Evolutionary conservation across 352 stramenopile species (phyloP).

Genomic region (Phytophthora tentaculata): DNA sequence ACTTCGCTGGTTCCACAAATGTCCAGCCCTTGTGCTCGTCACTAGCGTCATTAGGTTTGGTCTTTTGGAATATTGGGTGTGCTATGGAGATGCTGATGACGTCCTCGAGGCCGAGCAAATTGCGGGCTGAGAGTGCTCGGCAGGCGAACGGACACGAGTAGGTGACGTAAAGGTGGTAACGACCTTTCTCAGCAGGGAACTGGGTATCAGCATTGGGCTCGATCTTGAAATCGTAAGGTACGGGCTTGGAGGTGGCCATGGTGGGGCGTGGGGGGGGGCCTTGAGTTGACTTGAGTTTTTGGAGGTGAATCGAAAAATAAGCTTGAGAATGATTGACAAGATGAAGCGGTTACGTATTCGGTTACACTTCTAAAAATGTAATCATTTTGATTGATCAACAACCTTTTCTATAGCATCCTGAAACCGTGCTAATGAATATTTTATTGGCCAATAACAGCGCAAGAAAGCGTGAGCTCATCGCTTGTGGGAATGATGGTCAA

Average conservation of each 20-base stretch:
- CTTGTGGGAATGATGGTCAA: not conserved
- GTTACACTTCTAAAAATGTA: not conserved
- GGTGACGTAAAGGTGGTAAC: constrained; percentile 59
- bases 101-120: constrained; percentile 93
- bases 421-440: not conserved
- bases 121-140: constrained; percentile 68
- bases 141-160: constrained; percentile 89
- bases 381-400: not conserved
- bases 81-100: constrained; percentile 89
- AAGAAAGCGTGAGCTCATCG: not conserved
- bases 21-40: constrained; percentile 32
- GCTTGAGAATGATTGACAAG: not conserved
- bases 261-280: no score
- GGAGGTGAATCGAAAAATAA: not conserved
- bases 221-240: not conserved
- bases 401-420: no score
- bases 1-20: constrained; percentile 10
- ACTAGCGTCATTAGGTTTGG: constrained; percentile 40
- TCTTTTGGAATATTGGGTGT: constrained; percentile 55
- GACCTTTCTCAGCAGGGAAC: not conserved
- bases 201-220: not conserved
- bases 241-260: not conserved
- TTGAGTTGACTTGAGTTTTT: not conserved
- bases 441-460: not conserved
- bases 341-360: not conserved